Conservation (phyloP, 805 yeast species). For the Ogataea wickerhamii region DNA sequence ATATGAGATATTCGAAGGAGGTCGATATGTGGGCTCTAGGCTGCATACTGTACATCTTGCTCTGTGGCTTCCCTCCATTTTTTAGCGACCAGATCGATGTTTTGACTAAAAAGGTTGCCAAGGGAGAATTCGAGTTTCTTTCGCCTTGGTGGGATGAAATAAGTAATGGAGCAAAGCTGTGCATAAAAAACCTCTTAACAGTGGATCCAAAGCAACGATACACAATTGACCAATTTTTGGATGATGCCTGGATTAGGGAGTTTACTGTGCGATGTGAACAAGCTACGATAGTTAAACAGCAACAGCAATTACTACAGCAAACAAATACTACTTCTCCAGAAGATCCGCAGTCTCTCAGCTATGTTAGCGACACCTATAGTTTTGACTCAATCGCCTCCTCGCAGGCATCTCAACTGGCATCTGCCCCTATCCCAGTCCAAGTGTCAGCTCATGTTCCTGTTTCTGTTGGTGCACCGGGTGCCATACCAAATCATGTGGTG, state of each 20-base stretch:
- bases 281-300: constrained; percentile 22
- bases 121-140: constrained; percentile 70
- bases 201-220: constrained; percentile 68
- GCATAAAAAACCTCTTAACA: constrained; percentile 63
- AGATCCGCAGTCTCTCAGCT: background rate
- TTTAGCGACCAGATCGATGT: constrained; percentile 78
- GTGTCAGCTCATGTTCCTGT: constrained; percentile 5
- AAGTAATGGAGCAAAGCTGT: constrained; percentile 60
- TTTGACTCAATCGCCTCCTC: background rate
- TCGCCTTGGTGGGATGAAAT: constrained; percentile 92
- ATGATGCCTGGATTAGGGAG: constrained; percentile 70
- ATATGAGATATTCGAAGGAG: constrained; percentile 85
- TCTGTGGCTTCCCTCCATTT: constrained; percentile 98
- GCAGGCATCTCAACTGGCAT: background rate
- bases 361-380: background rate
- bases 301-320: constrained; percentile 13
- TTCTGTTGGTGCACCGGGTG: constrained; percentile 8
- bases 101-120: constrained; percentile 74
- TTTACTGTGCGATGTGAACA: constrained; percentile 31
- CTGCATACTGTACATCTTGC: constrained; percentile 85
- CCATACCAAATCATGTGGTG: constrained; percentile 18
- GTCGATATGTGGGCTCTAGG: constrained; percentile 99
- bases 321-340: constrained; percentile 3
- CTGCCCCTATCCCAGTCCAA: constrained; percentile 7
- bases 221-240: constrained; percentile 65